Conservation (phyloP, 306 rosid species). For the Amphicarpaea edgeworthii region DNA sequence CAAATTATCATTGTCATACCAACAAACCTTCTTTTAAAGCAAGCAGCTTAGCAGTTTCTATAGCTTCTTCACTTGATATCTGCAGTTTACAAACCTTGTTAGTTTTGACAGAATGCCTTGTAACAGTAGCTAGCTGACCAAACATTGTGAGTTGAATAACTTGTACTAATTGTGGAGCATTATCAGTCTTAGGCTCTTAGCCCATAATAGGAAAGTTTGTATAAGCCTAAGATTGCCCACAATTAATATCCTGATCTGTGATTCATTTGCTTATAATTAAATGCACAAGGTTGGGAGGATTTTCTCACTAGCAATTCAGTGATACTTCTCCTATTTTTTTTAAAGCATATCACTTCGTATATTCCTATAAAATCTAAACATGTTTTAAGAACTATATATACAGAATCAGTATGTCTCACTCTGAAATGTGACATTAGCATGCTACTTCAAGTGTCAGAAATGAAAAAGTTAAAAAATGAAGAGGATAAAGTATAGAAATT, state of each 20-base stretch:
- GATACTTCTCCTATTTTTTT: not conserved
- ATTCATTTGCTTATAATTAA: not conserved
- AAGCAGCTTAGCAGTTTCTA: conserved; percentile 69
- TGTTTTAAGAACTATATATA: not conserved
- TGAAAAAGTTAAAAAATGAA: not conserved
- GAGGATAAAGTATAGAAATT: not conserved
- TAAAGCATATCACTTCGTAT: not conserved
- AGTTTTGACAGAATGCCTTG: not conserved
- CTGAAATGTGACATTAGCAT: not conserved
- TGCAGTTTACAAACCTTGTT: conserved; percentile 42
- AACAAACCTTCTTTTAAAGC: conserved; percentile 83
- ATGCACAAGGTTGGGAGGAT: not conserved
- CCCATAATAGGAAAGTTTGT: not conserved
- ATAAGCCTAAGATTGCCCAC: not conserved
- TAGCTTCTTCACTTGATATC: conserved; percentile 73
- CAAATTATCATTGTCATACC: conserved; percentile 49
- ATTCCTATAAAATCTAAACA: not conserved
- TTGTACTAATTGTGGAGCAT: not conserved
- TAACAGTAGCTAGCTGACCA: not conserved
- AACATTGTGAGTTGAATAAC: not conserved
- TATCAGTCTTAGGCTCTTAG: not conserved
- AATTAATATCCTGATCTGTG: not conserved
- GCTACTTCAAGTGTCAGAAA: too few relatives aligned
- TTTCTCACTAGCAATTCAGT: not conserved
- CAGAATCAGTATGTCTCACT: not conserved